phyloP scores from a whole-genome alignment of 2,329 filamentous ascomycete genomes.

The Penicillium sp. region DNA sequence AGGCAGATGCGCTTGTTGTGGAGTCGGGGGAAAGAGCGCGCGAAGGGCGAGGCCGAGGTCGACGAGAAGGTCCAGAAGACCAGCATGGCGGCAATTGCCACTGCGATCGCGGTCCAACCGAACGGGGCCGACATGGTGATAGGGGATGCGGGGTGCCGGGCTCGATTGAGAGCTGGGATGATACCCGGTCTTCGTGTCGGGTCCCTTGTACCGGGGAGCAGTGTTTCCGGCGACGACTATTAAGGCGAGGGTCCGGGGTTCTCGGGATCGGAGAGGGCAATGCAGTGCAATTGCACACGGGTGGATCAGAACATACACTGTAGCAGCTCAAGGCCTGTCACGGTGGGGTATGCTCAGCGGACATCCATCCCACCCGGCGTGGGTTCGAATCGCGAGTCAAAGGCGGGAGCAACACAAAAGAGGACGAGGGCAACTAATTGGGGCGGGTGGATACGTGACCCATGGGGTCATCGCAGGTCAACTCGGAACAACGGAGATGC shows the following conservation, averaged over 20 bases:
- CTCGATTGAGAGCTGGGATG: too few relatives aligned
- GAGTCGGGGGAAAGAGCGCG: constrained; percentile 56
- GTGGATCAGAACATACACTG: constrained; percentile 9
- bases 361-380: constrained; percentile 3
- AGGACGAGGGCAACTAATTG: background rate
- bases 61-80: constrained; percentile 45
- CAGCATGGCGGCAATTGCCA: constrained; percentile 43
- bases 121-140: constrained; percentile 21
- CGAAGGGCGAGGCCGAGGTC: constrained; percentile 41
- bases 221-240: background rate
- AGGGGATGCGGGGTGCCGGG: background rate
- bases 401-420: background rate
- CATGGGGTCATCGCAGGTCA: too few relatives aligned
- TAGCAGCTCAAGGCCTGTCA: constrained; percentile 13
- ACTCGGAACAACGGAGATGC: too few relatives aligned
- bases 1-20: constrained; percentile 83
- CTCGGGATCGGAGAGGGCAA: background rate
- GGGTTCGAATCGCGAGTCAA: constrained; percentile 1
- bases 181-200: too few relatives aligned
- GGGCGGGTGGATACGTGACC: background rate
- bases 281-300: background rate
- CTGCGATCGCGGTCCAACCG: constrained; percentile 29
- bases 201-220: too few relatives aligned
- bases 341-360: constrained; percentile 14
- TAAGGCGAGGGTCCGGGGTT: background rate